phyloP scores from a whole-genome alignment of 768 basidiomycete genomes.

The Boletus rubroflammeus region DNA sequence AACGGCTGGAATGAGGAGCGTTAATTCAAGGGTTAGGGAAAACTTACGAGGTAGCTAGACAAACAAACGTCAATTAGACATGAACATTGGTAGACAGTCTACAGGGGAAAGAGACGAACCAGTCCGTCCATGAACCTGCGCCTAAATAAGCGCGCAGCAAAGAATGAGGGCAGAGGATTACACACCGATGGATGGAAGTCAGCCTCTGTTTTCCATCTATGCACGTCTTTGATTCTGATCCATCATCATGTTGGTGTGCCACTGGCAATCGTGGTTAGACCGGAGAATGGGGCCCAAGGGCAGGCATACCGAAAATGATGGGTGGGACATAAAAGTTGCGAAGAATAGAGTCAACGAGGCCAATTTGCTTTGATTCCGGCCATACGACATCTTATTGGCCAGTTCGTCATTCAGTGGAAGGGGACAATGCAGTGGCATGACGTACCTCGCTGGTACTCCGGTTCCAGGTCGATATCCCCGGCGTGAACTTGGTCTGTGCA shows the following conservation, averaged over 20 bases:
- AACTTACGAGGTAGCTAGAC: constrained; percentile 55
- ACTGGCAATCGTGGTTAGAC: constrained; percentile 32
- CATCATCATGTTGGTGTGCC: constrained; percentile 53
- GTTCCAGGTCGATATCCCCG: constrained; percentile 66
- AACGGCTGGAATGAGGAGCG: background rate
- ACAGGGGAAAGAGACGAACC: constrained; percentile 38
- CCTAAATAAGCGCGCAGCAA: background rate
- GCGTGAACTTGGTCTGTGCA: constrained; percentile 57
- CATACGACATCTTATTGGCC: constrained; percentile 63
- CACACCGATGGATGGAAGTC: constrained; percentile 68
- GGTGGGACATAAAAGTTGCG: constrained; percentile 81
- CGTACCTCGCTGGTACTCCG: constrained; percentile 75
- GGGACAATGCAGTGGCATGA: background rate
- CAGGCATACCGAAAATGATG: constrained; percentile 61
- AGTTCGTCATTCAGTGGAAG: background rate
- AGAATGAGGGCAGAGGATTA: background rate
- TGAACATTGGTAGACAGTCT: background rate
- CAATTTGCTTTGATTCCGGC: constrained; percentile 71
- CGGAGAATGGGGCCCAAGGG: background rate
- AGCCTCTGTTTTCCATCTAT: constrained; percentile 82
- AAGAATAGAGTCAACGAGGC: constrained; percentile 73
- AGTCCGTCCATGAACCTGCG: constrained; percentile 65
- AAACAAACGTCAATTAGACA: constrained; percentile 4
- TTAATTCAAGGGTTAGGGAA: too few species aligned
- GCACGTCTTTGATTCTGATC: constrained; percentile 61